Conservation (phyloP, 176 grass and related monocot genomes). For the Carex scoparia region DNA sequence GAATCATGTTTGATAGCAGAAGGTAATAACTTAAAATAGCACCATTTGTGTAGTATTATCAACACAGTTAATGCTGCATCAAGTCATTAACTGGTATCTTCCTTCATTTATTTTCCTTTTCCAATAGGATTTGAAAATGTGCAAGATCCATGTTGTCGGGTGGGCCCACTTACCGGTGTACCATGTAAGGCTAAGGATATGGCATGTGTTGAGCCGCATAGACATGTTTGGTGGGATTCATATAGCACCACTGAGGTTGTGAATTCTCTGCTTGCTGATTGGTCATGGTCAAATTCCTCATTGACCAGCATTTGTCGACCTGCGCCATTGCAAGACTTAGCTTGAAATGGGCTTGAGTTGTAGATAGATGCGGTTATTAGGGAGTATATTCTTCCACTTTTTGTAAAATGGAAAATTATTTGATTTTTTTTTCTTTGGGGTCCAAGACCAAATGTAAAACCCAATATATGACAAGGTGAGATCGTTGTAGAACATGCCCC, state of each 20-base stretch:
- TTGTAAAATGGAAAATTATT: neutral
- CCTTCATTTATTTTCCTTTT: neutral
- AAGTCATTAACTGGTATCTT: neutral
- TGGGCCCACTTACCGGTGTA: conserved; percentile 26
- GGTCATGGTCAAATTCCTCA: conserved; percentile 31
- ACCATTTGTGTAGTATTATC: neutral
- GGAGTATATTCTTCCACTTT: neutral
- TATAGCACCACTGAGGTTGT: conserved; percentile 26
- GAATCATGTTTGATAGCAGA: neutral
- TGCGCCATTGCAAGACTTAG: neutral
- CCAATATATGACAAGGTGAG: neutral
- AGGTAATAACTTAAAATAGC: neutral
- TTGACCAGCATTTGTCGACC: conserved; percentile 6
- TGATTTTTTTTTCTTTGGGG: neutral
- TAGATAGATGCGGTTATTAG: neutral
- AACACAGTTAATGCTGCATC: neutral
- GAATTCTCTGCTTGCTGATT: conserved; percentile 16
- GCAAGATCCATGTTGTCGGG: conserved; percentile 33
- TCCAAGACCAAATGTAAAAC: neutral
- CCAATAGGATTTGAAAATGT: conserved; percentile 37
- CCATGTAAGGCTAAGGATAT: conserved; percentile 38
- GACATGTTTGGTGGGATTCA: conserved; percentile 48
- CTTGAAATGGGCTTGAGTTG: neutral
- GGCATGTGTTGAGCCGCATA: conserved; percentile 26
- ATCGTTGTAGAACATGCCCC: neutral